Percentiles rank a stretch among this genome's conserved stretches.
These are phyloP conservation scores for Rosa chinensis DNA, from an alignment of 306 rosid genomes.

Conservation along the genomic window DNA sequence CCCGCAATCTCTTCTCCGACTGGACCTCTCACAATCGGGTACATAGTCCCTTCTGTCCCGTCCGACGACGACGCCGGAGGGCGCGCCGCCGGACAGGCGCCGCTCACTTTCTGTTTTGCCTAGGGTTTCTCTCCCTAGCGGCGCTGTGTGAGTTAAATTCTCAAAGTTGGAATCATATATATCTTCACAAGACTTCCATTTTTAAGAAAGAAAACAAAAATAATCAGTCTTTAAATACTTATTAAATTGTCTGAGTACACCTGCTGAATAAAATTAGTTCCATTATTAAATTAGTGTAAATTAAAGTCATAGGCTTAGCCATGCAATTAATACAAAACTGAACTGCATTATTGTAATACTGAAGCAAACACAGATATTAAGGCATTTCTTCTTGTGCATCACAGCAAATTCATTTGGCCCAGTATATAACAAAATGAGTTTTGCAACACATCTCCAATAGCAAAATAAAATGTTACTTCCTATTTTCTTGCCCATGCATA, in stretches of 20 bases:
- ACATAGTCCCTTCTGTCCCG: too few relatives aligned
- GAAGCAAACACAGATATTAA: background rate
- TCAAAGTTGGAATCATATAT: too few relatives aligned
- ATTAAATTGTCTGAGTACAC: background rate
- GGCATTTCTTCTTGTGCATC: background rate
- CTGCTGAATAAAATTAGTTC: background rate
- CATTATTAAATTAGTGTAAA: background rate
- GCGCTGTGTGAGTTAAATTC: too few relatives aligned
- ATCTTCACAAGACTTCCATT: background rate
- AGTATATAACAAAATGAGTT: background rate
- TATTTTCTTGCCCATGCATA: background rate
- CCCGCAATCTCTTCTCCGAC: too few relatives aligned
- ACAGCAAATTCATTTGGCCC: background rate
- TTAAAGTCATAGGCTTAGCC: background rate
- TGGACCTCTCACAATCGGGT: too few relatives aligned
- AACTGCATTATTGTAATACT: background rate
- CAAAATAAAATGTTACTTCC: background rate
- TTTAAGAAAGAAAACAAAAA: background rate
- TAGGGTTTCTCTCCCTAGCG: too few relatives aligned
- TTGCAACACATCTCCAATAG: background rate
- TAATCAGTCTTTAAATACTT: background rate
- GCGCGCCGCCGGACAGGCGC: too few relatives aligned
- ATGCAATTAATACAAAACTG: background rate
- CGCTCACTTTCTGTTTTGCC: too few relatives aligned
- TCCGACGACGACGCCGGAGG: too few relatives aligned